Evolutionary conservation across 2,329 filamentous ascomycete genomes (phyloP), one percentile per base, ranked within the genome.

Genomic region (Epichloe hybrida): DNA sequence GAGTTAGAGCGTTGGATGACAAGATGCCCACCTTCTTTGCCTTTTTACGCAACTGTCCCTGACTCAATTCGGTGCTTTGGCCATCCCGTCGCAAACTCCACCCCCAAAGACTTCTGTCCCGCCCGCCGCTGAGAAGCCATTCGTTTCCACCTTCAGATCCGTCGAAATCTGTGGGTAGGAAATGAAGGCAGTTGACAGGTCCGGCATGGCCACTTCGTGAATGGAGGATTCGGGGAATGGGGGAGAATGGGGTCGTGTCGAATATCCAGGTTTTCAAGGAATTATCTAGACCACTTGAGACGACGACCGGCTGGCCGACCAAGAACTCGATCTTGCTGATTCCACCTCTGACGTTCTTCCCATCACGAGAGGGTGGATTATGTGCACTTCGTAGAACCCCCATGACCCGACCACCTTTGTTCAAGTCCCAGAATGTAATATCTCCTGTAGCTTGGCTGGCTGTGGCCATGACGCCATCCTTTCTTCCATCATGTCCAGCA

Each of bases 211-310:
- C 93, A 57, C 86, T 89, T 57, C 93, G 79, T 3, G 81, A 80
- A 66, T 98, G 93, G 34, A 98, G 72, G 23, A 88, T 84, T n/a
- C 91, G 80, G 2, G 93, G 93, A 11, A 90, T 76, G 0, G 90
- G 0, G 0, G 87, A 93, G 64, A 95, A 95, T 0, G 91, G 90
- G 0, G 83, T 84, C 64, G 94, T 84, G 61, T 97, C 91, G 59
- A 96, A 95, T 54, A 97, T 93, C 91, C 91, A 96, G 5, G 89
- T 90, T 64, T 91, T 94, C 53, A 98, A 72, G 9, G 90, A 88
- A 67, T 98, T 98, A 65, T 98, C 93, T 46, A 86, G 75, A 4
- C 93, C 94, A 56, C 88, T 93, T 9, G 89, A 95, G 31, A 97
- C 74, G 41, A 98, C 78, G 3, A 97, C 84, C 5, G 88, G 86